phyloP scores from a whole-genome alignment of 768 basidiomycete species.

The Suillus variegatus region DNA sequence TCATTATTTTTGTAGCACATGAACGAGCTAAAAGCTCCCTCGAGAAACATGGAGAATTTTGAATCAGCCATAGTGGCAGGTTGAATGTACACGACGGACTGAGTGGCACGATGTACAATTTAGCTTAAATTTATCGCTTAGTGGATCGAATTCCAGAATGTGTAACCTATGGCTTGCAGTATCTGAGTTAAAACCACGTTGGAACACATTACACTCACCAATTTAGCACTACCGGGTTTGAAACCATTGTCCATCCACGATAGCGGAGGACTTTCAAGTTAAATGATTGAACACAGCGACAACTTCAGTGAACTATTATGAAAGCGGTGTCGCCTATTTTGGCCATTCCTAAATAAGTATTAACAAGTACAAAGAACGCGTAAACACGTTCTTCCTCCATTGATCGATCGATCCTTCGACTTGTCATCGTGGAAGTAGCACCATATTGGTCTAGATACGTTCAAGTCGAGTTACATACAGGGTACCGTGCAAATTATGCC shows the following conservation, averaged over 20 bases:
- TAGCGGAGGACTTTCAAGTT: not conserved
- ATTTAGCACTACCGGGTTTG: not conserved
- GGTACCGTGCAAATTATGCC: not conserved
- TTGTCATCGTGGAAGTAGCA: not conserved
- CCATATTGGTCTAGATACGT: not conserved
- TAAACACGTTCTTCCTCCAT: not conserved
- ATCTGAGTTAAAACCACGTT: not conserved
- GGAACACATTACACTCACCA: not conserved
- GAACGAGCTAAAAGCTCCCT: constrained; percentile 13
- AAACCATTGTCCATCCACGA: not conserved
- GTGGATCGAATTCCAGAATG: not conserved
- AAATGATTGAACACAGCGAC: not conserved
- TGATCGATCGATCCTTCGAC: too few relatives aligned
- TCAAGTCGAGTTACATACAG: not conserved
- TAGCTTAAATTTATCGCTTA: not conserved
- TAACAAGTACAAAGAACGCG: not conserved
- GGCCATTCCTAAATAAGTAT: not conserved
- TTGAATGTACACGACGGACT: not conserved
- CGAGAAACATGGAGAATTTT: constrained; percentile 18
- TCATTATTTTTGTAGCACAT: constrained; percentile 17
- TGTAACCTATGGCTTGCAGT: not conserved
- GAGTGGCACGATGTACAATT: not conserved
- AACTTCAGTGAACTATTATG: too few relatives aligned
- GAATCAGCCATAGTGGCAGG: constrained; percentile 6
- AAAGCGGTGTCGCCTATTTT: not conserved